Conservation (phyloP, 225 moss, liverwort and hornwort genomes). For the Thuidium tamariscinum region DNA sequence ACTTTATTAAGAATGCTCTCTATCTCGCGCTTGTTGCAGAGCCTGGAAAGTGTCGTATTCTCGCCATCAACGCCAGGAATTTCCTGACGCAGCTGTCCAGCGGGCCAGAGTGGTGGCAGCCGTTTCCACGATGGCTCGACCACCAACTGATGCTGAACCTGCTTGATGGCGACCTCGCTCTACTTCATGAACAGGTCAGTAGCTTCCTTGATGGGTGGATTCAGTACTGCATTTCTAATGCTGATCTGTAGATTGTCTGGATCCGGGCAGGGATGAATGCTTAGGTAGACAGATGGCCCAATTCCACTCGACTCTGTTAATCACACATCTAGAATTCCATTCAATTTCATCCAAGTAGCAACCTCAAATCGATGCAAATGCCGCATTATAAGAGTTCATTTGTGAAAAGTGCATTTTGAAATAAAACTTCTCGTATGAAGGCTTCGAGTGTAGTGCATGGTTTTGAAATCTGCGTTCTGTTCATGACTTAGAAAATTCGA, state of each 20-base stretch:
- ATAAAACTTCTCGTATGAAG: neutral
- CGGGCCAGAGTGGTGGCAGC: conserved; percentile 80
- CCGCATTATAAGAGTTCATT: neutral
- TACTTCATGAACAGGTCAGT: conserved; percentile 58
- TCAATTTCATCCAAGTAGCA: too few relatives aligned
- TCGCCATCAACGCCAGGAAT: conserved; percentile 68
- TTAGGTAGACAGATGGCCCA: neutral
- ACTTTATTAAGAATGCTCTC: neutral
- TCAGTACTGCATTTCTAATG: neutral
- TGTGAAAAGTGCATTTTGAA: too few relatives aligned
- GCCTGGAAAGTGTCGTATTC: conserved; percentile 60
- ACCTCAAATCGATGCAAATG: neutral
- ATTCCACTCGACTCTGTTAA: neutral
- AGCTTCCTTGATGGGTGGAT: neutral
- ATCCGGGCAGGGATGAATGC: neutral
- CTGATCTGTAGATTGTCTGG: neutral
- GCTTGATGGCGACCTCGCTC: conserved; percentile 54
- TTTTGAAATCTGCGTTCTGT: neutral
- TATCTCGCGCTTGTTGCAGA: neutral
- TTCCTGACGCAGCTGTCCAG: conserved; percentile 62
- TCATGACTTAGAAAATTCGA: neutral
- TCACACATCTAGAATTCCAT: neutral
- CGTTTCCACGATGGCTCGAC: conserved; percentile 69
- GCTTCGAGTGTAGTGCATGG: neutral
- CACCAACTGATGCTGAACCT: conserved; percentile 86